Evolutionary conservation across 352 stramenopile genomes (phyloP).

Genomic region (Globisporangium perplexum): DNA sequence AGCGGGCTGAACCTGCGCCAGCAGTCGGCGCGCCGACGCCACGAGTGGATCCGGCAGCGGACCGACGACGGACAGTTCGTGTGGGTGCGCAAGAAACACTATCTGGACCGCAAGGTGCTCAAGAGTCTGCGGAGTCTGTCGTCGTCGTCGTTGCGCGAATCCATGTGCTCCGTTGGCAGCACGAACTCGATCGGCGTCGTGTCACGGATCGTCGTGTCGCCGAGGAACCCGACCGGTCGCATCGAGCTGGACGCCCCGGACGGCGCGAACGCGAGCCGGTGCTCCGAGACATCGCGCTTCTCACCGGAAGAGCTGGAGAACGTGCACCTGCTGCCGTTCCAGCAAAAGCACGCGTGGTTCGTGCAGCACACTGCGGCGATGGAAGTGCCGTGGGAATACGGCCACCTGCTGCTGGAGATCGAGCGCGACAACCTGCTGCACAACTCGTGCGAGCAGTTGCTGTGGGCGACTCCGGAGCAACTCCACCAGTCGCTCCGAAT

Average conservation of each 20-base stretch:
- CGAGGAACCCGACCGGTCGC: conserved; percentile 63
- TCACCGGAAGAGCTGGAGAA: conserved; percentile 67
- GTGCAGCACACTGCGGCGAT: conserved; percentile 81
- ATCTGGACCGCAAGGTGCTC: conserved; percentile 64
- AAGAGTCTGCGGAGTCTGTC: conserved; percentile 45
- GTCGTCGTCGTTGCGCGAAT: conserved; percentile 64
- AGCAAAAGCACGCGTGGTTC: conserved; percentile 88
- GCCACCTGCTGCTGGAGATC: conserved; percentile 83
- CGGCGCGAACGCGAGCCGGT: conserved; percentile 45
- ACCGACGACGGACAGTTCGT: conserved; percentile 78
- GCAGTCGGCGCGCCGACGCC: conserved; percentile 74
- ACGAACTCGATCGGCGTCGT: conserved; percentile 67
- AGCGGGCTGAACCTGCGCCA: conserved; percentile 74
- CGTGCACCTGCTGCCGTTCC: conserved; percentile 64
- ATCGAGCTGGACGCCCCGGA: conserved; percentile 72
- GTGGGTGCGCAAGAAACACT: conserved; percentile 78
- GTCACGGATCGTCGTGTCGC: conserved; percentile 67
- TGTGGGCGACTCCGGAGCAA: conserved; percentile 79
- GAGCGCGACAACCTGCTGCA: conserved; percentile 85
- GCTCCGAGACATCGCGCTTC: conserved; percentile 58
- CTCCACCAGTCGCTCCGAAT: conserved; percentile 86
- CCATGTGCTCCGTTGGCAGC: conserved; percentile 55
- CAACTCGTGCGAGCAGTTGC: conserved; percentile 85
- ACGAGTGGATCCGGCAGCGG: conserved; percentile 76
- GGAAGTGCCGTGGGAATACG: conserved; percentile 85